Evolutionary conservation across 2,329 filamentous ascomycete genomes (phyloP).

Genomic region (Magnaporthales sp.): DNA sequence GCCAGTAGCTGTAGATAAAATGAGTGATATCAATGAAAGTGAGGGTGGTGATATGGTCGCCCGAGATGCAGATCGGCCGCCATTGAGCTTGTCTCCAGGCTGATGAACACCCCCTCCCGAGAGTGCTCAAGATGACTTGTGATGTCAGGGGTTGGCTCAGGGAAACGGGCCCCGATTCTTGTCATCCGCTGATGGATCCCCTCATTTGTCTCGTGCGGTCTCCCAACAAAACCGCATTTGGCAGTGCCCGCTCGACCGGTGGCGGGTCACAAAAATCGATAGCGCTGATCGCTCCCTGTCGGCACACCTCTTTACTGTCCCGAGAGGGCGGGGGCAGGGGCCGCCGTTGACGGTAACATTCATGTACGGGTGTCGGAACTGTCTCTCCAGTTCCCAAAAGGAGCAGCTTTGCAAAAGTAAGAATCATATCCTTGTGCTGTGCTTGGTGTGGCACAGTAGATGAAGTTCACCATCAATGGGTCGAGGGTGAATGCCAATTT

Average conservation of each 20-base stretch:
- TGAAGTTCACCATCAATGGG: not conserved
- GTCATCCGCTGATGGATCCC: not conserved
- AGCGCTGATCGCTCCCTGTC: not conserved
- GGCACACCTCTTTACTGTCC: not conserved
- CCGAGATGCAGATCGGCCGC: not conserved
- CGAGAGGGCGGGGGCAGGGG: not conserved
- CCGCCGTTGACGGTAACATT: not conserved
- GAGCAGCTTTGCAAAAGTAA: not conserved
- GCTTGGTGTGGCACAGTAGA: not conserved
- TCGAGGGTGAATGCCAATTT: not conserved
- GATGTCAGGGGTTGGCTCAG: not conserved
- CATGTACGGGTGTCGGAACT: not conserved
- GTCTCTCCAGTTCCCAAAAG: not conserved
- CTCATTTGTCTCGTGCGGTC: not conserved
- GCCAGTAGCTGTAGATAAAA: not conserved
- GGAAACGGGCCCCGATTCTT: not conserved
- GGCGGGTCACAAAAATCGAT: not conserved
- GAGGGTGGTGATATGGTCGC: not conserved
- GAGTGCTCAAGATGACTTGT: not conserved
- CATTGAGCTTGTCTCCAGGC: not conserved
- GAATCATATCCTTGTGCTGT: not conserved
- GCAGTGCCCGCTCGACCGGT: not conserved
- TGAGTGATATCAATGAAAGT: not conserved
- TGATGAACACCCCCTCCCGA: not conserved
- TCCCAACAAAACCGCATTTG: not conserved